phyloP scores from a whole-genome alignment of 2,329 filamentous ascomycete species.

The Colletotrichum tanaceti region DNA sequence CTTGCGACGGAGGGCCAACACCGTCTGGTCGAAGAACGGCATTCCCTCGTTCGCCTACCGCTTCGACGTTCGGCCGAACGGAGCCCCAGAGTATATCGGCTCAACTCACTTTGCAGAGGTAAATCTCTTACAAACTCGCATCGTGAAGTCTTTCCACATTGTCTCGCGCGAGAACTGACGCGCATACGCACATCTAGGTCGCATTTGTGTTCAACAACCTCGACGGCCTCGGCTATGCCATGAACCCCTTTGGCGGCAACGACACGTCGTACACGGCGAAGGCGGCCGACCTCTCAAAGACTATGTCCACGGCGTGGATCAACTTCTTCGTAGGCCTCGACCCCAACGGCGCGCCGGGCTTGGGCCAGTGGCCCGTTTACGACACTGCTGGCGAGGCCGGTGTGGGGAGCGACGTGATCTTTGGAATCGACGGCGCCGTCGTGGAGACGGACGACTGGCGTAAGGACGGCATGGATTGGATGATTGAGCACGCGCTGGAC shows the following conservation, averaged over 20 bases:
- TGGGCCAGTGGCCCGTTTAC: constrained; percentile 47
- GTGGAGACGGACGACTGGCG: constrained; percentile 49
- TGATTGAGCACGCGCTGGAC: constrained; percentile 45
- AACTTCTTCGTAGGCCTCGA: constrained; percentile 46
- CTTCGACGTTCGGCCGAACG: constrained; percentile 49
- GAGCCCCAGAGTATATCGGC: constrained; percentile 41
- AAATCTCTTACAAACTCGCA: background rate
- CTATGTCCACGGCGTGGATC: constrained; percentile 49
- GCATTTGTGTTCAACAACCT: constrained; percentile 56
- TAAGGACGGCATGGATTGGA: constrained; percentile 46
- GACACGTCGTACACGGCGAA: constrained; percentile 43
- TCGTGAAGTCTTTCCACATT: background rate
- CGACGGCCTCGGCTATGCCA: constrained; percentile 48
- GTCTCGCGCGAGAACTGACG: background rate
- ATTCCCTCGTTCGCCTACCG: constrained; percentile 49
- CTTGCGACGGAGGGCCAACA: constrained; percentile 45
- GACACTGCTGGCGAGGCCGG: constrained; percentile 27
- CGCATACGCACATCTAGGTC: constrained; percentile 44
- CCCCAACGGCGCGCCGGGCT: constrained; percentile 44
- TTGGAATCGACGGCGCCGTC: constrained; percentile 43
- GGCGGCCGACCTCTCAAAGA: constrained; percentile 45
- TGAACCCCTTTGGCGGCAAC: constrained; percentile 48
- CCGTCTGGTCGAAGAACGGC: constrained; percentile 45
- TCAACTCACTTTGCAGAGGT: constrained; percentile 55
- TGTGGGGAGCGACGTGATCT: constrained; percentile 47